Conservation (phyloP, 2,329 filamentous ascomycete genomes). For the Colletotrichum eleusines region DNA sequence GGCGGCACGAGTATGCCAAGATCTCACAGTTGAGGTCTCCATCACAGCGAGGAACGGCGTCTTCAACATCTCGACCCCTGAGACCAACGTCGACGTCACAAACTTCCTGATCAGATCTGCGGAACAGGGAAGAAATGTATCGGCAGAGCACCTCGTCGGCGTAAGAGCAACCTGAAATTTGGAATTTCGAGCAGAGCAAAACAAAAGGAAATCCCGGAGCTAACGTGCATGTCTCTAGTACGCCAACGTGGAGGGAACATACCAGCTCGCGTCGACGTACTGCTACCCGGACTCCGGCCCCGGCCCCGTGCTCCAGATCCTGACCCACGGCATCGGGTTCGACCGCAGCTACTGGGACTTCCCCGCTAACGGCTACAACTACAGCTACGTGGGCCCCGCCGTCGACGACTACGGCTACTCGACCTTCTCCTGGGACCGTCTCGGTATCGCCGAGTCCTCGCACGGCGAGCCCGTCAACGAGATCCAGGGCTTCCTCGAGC, state of each 20-base stretch:
- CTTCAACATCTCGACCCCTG: slow-evolving; percentile 62
- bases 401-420: slow-evolving; percentile 67
- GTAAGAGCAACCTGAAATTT: slow-evolving; percentile 46
- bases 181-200: not conserved
- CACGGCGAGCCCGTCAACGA: slow-evolving; percentile 70
- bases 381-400: slow-evolving; percentile 71
- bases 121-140: slow-evolving; percentile 63
- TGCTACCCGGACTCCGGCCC: slow-evolving; percentile 66
- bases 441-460: slow-evolving; percentile 70
- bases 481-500: slow-evolving; percentile 69
- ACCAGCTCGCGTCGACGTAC: slow-evolving; percentile 71
- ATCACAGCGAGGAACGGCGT: slow-evolving; percentile 66
- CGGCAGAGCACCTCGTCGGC: slow-evolving; percentile 57
- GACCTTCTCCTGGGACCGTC: slow-evolving; percentile 71
- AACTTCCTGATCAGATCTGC: slow-evolving; percentile 65
- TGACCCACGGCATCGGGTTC: slow-evolving; percentile 58
- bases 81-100: slow-evolving; percentile 67
- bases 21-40: slow-evolving; percentile 67
- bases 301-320: slow-evolving; percentile 53
- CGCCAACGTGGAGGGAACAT: slow-evolving; percentile 62
- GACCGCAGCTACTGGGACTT: slow-evolving; percentile 71
- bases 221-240: slow-evolving; percentile 52
- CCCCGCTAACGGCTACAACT: slow-evolving; percentile 68
- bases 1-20: slow-evolving; percentile 55
- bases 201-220: not conserved